Evolutionary conservation across 1,284 basidiomycete species (phyloP), one percentile per base, ranked within the genome.

Genomic region (Acaromyces ingoldii): DNA sequence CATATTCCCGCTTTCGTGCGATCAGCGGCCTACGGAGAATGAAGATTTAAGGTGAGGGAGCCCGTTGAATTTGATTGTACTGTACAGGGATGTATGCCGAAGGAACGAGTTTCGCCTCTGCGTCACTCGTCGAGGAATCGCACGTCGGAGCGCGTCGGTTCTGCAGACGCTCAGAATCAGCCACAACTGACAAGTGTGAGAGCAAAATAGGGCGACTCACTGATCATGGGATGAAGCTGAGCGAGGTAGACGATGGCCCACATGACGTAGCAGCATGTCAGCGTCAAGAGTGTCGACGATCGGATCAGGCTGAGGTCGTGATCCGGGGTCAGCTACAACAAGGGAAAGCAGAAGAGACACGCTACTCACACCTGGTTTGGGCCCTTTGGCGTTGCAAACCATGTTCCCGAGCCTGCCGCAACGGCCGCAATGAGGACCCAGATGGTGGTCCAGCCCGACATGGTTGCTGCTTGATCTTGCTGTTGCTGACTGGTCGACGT

Each of bases 231-330:
- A 61, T 75, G 72, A 6, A 73, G 54, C 40, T 75, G 72, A 4
- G 72, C 71, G 58, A 75, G 58, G 61, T 74, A 75, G 41, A 74
- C 65, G 60, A 73, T 70, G 58, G 62, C 60, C 72, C 72, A 75
- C 72, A 75, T 75, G 25, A 72, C 58, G 50, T 70, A 73, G 65
- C 70, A 72, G 65, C 72, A 75, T 6, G 68, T 60, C 36, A 75
- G 45, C 1, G 70, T 65, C 19, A 74, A 54, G 13, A 58, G 17
- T 3, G 63, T 63, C n/a, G 65, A 63, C 28, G 65, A 59, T n/a
- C 72, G 65, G 41, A 74, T 65, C 11, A 75, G 54, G 6, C 71
- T 75, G 62, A 28, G 24, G 33, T 26, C 17, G 30, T n/a, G 7
- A 10, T 13, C 13, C 13, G 30, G 28, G 33, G 21, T 10, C 4